Percentiles rank a stretch among this genome's conserved stretches.
Evolutionary conservation across 1,284 basidiomycete genomes (phyloP).

Genomic region (Ganoderma boninense): DNA sequence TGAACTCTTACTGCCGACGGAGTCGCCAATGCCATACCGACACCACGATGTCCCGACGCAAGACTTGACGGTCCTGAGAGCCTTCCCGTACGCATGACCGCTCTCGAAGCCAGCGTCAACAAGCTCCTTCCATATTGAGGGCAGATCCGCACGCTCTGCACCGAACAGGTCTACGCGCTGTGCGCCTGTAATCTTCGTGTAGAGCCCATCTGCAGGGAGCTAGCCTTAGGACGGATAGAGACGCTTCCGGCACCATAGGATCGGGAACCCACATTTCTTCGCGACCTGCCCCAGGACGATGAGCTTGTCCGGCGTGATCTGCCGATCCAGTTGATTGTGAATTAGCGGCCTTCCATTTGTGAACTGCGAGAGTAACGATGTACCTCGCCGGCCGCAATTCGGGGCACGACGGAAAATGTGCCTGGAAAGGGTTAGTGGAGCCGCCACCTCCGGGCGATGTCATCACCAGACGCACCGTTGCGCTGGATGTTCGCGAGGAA

Average conservation of each 20-base stretch:
- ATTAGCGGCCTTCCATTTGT: not conserved
- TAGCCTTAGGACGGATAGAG: not conserved
- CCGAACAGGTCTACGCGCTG: slow-evolving; percentile 82
- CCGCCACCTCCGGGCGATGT: not conserved
- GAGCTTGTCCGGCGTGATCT: slow-evolving; percentile 74
- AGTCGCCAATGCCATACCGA: slow-evolving; percentile 80
- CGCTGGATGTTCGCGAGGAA: slow-evolving; percentile 83
- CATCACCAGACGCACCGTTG: slow-evolving; percentile 57
- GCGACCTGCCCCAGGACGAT: slow-evolving; percentile 76
- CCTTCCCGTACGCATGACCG: slow-evolving; percentile 79
- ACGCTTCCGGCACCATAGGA: too few relatives aligned
- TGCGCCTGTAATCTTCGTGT: slow-evolving; percentile 74
- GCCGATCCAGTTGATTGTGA: not conserved
- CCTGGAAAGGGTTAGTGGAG: slow-evolving; percentile 38
- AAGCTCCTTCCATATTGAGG: slow-evolving; percentile 78
- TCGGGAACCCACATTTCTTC: slow-evolving; percentile 60
- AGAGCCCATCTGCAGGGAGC: slow-evolving; percentile 52
- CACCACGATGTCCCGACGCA: slow-evolving; percentile 74
- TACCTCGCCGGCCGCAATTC: slow-evolving; percentile 72
- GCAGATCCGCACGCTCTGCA: slow-evolving; percentile 78
- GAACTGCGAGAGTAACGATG: not conserved
- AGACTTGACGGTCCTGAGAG: slow-evolving; percentile 64
- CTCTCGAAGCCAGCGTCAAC: slow-evolving; percentile 77
- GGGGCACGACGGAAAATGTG: slow-evolving; percentile 78
- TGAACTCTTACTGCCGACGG: slow-evolving; percentile 59